Conservation (phyloP, 768 basidiomycete species). For the Mycena alexandri region DNA sequence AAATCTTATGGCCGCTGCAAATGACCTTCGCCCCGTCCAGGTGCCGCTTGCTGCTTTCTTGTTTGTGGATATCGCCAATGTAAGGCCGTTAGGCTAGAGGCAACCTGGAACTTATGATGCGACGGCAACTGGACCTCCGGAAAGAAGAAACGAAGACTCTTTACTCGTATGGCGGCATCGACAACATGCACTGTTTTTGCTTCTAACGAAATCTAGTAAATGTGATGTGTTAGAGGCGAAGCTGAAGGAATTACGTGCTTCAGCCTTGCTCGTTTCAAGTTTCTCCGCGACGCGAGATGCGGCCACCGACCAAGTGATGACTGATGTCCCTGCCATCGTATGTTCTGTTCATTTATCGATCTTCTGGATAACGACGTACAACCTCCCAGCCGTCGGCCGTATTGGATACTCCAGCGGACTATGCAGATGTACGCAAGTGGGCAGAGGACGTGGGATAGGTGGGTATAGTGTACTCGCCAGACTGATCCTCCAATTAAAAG, state of each 20-base stretch:
- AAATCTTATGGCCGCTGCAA: constrained; percentile 92
- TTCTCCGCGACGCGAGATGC: background rate
- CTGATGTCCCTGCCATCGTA: constrained; percentile 11
- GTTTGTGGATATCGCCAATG: constrained; percentile 18
- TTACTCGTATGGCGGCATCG: constrained; percentile 66
- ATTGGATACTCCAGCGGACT: background rate
- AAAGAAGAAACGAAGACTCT: constrained; percentile 77
- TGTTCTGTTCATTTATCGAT: background rate
- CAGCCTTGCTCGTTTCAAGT: constrained; percentile 40
- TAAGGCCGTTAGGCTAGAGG: constrained; percentile 70
- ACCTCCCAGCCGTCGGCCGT: constrained; percentile 5
- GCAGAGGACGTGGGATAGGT: constrained; percentile 45
- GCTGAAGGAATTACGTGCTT: constrained; percentile 66
- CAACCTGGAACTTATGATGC: constrained; percentile 87
- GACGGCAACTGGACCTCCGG: constrained; percentile 79
- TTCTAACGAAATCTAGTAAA: constrained; percentile 58
- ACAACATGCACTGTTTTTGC: background rate
- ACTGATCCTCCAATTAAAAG: too few relatives aligned
- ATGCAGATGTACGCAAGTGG: constrained; percentile 43
- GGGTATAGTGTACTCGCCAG: background rate
- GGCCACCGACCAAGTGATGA: constrained; percentile 3
- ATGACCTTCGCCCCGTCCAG: constrained; percentile 91
- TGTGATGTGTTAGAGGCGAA: constrained; percentile 78
- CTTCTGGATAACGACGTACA: background rate
- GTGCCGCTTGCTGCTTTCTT: constrained; percentile 49